Percentiles rank a stretch among this genome's conserved stretches.
Conservation (phyloP, 139 green algal genomes). For the Microglena sp. region DNA sequence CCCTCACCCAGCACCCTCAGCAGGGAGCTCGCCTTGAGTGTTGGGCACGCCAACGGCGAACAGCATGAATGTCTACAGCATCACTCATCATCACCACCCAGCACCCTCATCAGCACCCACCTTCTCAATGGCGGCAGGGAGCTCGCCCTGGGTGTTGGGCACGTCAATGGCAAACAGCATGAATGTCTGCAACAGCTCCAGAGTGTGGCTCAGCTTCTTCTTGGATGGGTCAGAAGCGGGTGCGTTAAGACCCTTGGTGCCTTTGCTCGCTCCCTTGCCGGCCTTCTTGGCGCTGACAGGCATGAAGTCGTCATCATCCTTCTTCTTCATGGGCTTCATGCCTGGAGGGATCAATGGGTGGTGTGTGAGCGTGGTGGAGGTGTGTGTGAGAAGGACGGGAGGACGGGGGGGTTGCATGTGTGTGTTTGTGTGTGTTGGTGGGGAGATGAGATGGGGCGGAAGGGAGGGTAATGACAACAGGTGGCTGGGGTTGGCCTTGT, state of each 20-base stretch:
- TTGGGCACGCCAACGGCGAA: constrained; percentile 20
- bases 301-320: constrained; percentile 21
- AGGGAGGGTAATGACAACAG: too few species aligned
- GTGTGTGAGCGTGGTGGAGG: background rate
- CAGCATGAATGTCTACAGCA: too few species aligned
- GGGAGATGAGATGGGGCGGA: too few species aligned
- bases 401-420: too few species aligned
- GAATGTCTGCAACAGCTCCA: constrained; percentile 37
- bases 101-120: background rate
- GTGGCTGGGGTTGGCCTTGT: too few species aligned
- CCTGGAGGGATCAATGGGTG: background rate
- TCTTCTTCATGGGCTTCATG: constrained; percentile 18
- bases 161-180: constrained; percentile 28
- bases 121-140: constrained; percentile 30
- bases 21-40: constrained; percentile 19
- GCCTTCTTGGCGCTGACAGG: constrained; percentile 20
- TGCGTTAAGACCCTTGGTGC: background rate
- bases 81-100: too few species aligned
- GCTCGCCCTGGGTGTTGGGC: constrained; percentile 18
- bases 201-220: constrained; percentile 33
- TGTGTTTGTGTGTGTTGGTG: background rate
- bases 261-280: constrained; percentile 16
- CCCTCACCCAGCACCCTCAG: background rate
- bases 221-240: constrained; percentile 12
- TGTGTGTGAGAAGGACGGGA: background rate